Evolutionary conservation across 192 early-diverging fungal species (phyloP).

Genomic region (Diversispora eburnea): DNA sequence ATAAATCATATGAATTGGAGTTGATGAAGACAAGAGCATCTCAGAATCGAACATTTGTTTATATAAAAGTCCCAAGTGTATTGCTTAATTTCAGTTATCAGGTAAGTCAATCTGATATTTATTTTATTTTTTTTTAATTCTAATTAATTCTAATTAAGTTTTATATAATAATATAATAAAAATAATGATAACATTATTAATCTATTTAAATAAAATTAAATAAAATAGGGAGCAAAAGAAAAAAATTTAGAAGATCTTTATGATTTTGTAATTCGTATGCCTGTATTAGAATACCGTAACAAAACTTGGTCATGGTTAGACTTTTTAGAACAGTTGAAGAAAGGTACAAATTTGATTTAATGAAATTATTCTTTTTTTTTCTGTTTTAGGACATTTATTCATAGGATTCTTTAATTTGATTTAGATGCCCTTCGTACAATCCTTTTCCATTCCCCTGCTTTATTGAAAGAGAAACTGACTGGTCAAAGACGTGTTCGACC

Average conservation of each 20-base stretch:
- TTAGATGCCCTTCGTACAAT: too few species aligned
- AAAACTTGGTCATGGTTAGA: constrained; percentile 81
- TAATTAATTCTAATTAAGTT: constrained; percentile 1
- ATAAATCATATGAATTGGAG: constrained; percentile 52
- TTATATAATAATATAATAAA: not conserved
- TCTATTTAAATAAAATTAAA: too few species aligned
- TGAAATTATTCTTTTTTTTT: not conserved
- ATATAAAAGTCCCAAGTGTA: constrained; percentile 84
- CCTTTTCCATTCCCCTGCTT: too few species aligned
- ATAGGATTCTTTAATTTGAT: too few species aligned
- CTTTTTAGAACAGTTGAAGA: constrained; percentile 62
- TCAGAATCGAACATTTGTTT: constrained; percentile 83
- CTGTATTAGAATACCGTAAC: constrained; percentile 76
- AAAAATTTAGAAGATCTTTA: constrained; percentile 75
- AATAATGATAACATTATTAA: too few species aligned
- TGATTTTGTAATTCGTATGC: constrained; percentile 68
- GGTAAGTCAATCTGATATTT: constrained; percentile 35
- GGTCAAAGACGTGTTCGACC: too few species aligned
- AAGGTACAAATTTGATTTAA: constrained; percentile 43
- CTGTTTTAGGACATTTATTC: too few species aligned
- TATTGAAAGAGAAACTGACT: too few species aligned
- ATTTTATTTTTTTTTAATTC: not conserved
- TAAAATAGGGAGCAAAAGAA: constrained; percentile 63
- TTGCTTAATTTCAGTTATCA: constrained; percentile 82
- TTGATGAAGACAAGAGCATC: constrained; percentile 86